phyloP scores from a whole-genome alignment of 768 basidiomycete species.

The Tylopilus sp. region DNA sequence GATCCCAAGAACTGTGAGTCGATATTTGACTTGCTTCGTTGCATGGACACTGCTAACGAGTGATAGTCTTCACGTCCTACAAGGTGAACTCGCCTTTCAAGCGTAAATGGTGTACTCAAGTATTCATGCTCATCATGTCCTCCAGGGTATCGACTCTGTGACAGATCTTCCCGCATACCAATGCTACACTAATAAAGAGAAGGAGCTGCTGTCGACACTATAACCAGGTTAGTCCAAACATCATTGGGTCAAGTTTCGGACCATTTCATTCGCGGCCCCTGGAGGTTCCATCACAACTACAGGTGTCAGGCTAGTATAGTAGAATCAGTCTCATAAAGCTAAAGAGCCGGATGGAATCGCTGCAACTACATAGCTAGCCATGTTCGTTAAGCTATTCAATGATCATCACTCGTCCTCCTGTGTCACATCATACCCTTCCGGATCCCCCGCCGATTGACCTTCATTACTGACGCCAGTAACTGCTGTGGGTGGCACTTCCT shows the following conservation, averaged over 20 bases:
- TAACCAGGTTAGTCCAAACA: too few species aligned
- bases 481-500: background rate
- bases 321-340: constrained; percentile 5
- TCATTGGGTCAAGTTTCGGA: too few species aligned
- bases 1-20: constrained; percentile 19
- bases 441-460: background rate
- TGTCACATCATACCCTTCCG: constrained; percentile 8
- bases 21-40: background rate
- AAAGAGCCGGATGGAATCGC: background rate
- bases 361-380: background rate
- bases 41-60: background rate
- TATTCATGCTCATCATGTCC: background rate
- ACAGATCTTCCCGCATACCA: constrained; percentile 1
- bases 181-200: constrained; percentile 1
- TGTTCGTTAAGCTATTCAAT: background rate
- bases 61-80: constrained; percentile 16
- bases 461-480: background rate
- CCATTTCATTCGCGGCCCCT: background rate
- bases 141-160: constrained; percentile 5
- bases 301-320: constrained; percentile 4
- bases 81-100: constrained; percentile 7
- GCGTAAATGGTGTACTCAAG: background rate
- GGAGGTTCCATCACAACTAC: background rate
- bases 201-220: background rate
- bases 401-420: constrained; percentile 16